Conservation (phyloP, 495 filamentous ascomycete genomes). For the Cairneyella variabilis region DNA sequence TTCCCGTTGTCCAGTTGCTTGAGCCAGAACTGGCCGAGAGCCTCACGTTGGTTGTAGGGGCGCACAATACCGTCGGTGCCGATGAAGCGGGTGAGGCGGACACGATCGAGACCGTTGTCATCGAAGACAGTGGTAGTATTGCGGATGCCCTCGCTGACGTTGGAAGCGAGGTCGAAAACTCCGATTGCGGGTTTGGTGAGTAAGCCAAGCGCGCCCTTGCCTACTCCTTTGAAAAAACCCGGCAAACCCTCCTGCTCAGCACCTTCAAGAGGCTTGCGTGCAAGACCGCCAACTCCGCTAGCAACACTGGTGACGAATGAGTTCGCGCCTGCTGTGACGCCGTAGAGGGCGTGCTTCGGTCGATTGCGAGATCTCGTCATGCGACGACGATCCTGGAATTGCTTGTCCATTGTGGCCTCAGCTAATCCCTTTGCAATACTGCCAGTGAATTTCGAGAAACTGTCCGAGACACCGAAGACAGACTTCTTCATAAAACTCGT, state of each 20-base stretch:
- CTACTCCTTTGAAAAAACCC: slow-evolving; percentile 96
- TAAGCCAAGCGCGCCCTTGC: slow-evolving; percentile 87
- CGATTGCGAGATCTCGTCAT: slow-evolving; percentile 91
- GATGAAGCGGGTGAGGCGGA: slow-evolving; percentile 87
- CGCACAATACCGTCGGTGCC: slow-evolving; percentile 89
- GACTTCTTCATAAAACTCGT: slow-evolving; percentile 98
- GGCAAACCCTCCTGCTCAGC: slow-evolving; percentile 91
- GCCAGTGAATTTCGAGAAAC: slow-evolving; percentile 92
- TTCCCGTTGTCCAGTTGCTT: slow-evolving; percentile 96
- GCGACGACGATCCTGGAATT: slow-evolving; percentile 92
- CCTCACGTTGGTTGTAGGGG: slow-evolving; percentile 93
- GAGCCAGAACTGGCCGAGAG: slow-evolving; percentile 96
- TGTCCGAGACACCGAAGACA: slow-evolving; percentile 93
- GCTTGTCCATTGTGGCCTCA: slow-evolving; percentile 93
- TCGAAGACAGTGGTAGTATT: slow-evolving; percentile 99
- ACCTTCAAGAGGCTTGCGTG: slow-evolving; percentile 88
- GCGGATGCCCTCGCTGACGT: slow-evolving; percentile 92
- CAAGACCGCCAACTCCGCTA: slow-evolving; percentile 87
- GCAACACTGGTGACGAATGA: slow-evolving; percentile 90
- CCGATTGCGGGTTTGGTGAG: slow-evolving; percentile 97
- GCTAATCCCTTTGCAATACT: slow-evolving; percentile 94
- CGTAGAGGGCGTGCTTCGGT: slow-evolving; percentile 94
- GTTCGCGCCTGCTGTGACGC: slow-evolving; percentile 92
- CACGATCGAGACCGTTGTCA: slow-evolving; percentile 86
- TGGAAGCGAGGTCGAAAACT: slow-evolving; percentile 93